Conservation (phyloP, 2,329 filamentous ascomycete species). For the Phaeosphaeria sp. region DNA sequence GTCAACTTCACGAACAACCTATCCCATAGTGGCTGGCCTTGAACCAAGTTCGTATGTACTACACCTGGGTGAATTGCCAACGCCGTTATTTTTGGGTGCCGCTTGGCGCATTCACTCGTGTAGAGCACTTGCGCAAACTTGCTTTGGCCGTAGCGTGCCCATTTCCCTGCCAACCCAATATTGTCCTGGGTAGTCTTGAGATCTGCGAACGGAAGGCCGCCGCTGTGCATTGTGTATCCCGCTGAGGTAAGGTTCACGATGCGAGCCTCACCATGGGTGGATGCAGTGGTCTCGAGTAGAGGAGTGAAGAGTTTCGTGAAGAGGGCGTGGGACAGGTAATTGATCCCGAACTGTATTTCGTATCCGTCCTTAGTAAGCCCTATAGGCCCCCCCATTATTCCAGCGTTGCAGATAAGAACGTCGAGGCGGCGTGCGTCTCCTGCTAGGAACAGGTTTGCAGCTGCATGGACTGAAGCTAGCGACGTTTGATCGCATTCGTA, state of each 20-base stretch:
- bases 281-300: constrained; percentile 48
- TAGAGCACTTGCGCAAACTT: constrained; percentile 58
- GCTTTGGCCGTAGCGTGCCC: constrained; percentile 50
- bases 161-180: constrained; percentile 21
- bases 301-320: constrained; percentile 52
- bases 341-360: constrained; percentile 57
- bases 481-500: not conserved
- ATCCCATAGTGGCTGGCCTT: not conserved
- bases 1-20: constrained; percentile 13
- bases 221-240: constrained; percentile 13
- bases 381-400: constrained; percentile 41
- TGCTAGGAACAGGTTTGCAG: not conserved
- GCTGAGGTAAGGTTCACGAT: constrained; percentile 47
- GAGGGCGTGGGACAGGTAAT: constrained; percentile 55
- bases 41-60: constrained; percentile 29
- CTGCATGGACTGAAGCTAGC: not conserved
- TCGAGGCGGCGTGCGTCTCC: constrained; percentile 40
- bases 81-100: constrained; percentile 50
- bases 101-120: constrained; percentile 46
- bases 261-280: constrained; percentile 48
- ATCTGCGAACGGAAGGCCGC: constrained; percentile 40
- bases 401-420: constrained; percentile 53
- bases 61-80: constrained; percentile 54
- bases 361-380: constrained; percentile 52
- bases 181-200: constrained; percentile 25